A percentile compares a stretch with the other conserved stretches of the same genome.
phyloP scores from a whole-genome alignment of 2,329 filamentous ascomycete species.

The Colletotrichum higginsianum region DNA sequence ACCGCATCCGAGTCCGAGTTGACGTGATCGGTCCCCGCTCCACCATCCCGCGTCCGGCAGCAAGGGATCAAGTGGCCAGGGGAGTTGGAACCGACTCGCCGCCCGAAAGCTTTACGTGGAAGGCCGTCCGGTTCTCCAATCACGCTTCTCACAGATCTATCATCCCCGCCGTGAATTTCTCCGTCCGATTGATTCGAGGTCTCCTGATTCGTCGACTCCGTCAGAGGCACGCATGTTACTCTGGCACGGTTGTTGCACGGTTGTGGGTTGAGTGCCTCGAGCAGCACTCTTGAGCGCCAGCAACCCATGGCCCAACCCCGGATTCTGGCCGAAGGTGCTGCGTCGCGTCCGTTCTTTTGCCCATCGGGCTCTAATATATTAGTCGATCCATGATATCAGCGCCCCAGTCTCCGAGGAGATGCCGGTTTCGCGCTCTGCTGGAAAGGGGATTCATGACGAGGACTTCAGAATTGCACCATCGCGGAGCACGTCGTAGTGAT shows the following conservation, averaged over 20 bases:
- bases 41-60: slow-evolving; percentile 2
- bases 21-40: slow-evolving; percentile 27
- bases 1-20: slow-evolving; percentile 20
- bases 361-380: not conserved
- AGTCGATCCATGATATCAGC: not conserved
- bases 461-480: slow-evolving; percentile 23
- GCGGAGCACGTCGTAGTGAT: slow-evolving; percentile 17
- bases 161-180: not conserved
- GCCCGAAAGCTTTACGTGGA: slow-evolving; percentile 6
- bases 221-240: not conserved
- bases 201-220: not conserved
- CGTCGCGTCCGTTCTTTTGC: not conserved
- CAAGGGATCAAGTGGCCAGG: not conserved
- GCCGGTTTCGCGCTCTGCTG: too few species aligned
- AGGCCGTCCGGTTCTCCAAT: slow-evolving; percentile 2
- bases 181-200: not conserved
- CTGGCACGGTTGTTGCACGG: not conserved
- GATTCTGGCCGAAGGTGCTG: not conserved
- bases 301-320: not conserved
- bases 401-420: slow-evolving; percentile 20
- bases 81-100: not conserved
- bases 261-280: not conserved
- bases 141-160: not conserved
- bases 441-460: slow-evolving; percentile 20
- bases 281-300: not conserved